Evolutionary conservation across 2,329 filamentous ascomycete genomes (phyloP).

Genomic region (Penicillium sp.): DNA sequence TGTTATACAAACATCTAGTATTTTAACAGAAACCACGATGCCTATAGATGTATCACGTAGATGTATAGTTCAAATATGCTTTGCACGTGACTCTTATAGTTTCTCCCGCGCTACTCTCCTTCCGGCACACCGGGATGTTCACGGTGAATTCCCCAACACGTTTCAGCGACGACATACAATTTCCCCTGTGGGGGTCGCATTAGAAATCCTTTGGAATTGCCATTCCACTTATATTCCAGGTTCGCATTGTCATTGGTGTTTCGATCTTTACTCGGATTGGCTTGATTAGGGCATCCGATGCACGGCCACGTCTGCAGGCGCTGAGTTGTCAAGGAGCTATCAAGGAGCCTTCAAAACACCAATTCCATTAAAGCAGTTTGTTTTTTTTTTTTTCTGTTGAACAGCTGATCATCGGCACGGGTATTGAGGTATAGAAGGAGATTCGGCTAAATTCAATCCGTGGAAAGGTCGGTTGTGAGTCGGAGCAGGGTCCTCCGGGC

Average conservation of each 20-base stretch:
- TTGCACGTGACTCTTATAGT: conserved; percentile 3
- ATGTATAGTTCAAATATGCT: neutral
- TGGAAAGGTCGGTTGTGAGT: conserved; percentile 5
- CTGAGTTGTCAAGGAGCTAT: neutral
- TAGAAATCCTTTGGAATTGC: neutral
- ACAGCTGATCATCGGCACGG: conserved; percentile 10
- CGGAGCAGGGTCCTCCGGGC: conserved; percentile 15
- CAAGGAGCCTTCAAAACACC: neutral
- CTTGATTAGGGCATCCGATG: conserved; percentile 3
- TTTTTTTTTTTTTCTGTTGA: neutral
- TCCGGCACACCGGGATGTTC: conserved; percentile 14
- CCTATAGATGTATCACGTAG: neutral
- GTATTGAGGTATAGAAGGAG: conserved; percentile 1
- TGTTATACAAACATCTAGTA: neutral
- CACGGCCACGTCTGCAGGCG: neutral
- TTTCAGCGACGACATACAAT: neutral
- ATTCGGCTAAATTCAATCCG: conserved; percentile 6
- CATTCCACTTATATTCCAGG: neutral
- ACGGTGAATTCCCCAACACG: conserved; percentile 8
- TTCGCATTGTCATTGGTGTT: neutral
- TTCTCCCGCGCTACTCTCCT: conserved; percentile 11
- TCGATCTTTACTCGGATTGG: neutral
- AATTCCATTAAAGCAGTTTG: neutral
- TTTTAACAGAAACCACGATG: neutral
- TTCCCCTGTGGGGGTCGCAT: neutral